phyloP scores from a whole-genome alignment of 345 rosid species.

The Brassica incana region DNA sequence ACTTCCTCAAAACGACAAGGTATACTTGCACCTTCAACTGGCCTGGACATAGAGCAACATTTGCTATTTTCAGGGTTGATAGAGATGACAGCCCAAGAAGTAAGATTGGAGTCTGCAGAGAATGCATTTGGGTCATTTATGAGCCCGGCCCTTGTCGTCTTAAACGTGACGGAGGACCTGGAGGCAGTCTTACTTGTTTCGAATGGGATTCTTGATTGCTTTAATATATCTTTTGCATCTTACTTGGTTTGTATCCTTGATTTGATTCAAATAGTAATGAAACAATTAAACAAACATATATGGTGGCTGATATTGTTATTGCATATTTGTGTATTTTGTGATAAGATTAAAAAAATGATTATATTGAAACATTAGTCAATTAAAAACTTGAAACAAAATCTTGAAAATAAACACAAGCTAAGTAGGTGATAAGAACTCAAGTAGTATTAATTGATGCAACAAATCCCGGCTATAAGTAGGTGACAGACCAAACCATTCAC shows the following conservation, averaged over 20 bases:
- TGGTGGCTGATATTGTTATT: neutral
- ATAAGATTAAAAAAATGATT: neutral
- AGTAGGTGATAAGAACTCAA: no score
- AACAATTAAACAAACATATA: neutral
- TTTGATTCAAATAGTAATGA: neutral
- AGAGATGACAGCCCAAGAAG: conserved; percentile 2
- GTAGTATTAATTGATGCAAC: neutral
- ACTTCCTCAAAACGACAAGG: conserved; percentile 4
- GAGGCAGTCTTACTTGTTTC: neutral
- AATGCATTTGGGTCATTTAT: conserved; percentile 9
- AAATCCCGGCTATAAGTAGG: neutral
- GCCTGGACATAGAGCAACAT: neutral
- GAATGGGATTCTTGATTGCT: neutral
- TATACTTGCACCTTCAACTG: neutral
- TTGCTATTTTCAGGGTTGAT: conserved; percentile 12
- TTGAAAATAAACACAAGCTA: no score
- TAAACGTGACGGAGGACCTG: neutral
- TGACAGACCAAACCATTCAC: neutral
- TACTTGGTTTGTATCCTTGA: neutral
- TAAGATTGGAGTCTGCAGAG: neutral
- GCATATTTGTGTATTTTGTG: neutral
- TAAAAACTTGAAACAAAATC: no score
- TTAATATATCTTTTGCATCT: neutral
- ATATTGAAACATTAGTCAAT: no score
- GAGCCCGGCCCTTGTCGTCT: neutral